Percentiles rank a stretch among this genome's conserved stretches.
phyloP scores from a whole-genome alignment of 257 asterid species.

The Plantago ovata region DNA sequence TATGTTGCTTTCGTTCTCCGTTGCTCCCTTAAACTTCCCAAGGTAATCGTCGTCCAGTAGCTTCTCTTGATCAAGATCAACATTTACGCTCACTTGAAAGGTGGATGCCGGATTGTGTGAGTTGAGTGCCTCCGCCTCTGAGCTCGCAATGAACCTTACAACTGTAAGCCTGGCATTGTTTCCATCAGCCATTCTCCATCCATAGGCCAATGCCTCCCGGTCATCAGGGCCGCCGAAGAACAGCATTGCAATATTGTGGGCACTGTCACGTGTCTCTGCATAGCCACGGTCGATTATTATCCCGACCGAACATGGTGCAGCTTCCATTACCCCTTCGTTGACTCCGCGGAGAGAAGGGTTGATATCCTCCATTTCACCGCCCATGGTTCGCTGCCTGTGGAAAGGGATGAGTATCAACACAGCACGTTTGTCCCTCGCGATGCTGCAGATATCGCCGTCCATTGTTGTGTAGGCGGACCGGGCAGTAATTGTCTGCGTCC shows the following conservation, averaged over 20 bases:
- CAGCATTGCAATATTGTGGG: constrained; percentile 45
- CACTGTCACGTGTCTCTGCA: constrained; percentile 31
- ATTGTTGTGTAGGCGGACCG: constrained; percentile 61
- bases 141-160: constrained; percentile 54
- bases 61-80: constrained; percentile 48
- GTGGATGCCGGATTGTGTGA: constrained; percentile 21
- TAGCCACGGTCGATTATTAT: constrained; percentile 60
- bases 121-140: constrained; percentile 23
- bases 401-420: constrained; percentile 71
- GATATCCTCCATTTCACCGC: constrained; percentile 67
- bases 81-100: constrained; percentile 35
- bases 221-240: constrained; percentile 88
- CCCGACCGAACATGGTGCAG: constrained; percentile 89
- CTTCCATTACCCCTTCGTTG: constrained; percentile 62
- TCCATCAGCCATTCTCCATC: constrained; percentile 68
- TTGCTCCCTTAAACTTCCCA: constrained; percentile 46
- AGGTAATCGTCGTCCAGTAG: constrained; percentile 61
- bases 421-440: constrained; percentile 65
- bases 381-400: constrained; percentile 48
- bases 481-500: constrained; percentile 62
- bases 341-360: constrained; percentile 55
- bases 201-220: constrained; percentile 75
- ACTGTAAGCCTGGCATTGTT: constrained; percentile 45
- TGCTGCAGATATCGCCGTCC: constrained; percentile 78
- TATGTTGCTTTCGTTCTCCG: constrained; percentile 30